phyloP scores from a whole-genome alignment of 73 alveolate genomes.

The Loxodes magnus region DNA sequence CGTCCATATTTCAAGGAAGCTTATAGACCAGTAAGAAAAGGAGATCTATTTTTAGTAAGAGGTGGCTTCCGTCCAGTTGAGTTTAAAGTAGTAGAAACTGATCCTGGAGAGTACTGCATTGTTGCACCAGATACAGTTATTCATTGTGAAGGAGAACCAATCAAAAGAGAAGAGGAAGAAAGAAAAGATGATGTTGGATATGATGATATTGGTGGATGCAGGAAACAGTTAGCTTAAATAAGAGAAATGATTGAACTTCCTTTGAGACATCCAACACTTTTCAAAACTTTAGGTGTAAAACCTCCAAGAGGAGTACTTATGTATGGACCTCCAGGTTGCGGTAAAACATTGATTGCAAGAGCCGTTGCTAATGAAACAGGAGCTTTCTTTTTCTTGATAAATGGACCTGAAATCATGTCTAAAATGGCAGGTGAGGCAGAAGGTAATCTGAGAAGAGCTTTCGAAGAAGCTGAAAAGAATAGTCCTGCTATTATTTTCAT shows the following conservation, averaged over 20 bases:
- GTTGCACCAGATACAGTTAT: slow-evolving; percentile 96
- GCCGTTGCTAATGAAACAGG: slow-evolving; percentile 87
- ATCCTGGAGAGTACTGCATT: slow-evolving; percentile 93
- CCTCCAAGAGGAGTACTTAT: slow-evolving; percentile 70
- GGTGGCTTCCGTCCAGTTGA: slow-evolving; percentile 97
- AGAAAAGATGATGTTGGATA: slow-evolving; percentile 86
- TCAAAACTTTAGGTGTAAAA: slow-evolving; percentile 76
- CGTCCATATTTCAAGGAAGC: slow-evolving; percentile 97
- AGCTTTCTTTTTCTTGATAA: slow-evolving; percentile 55
- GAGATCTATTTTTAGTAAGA: slow-evolving; percentile 92
- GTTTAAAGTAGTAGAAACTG: slow-evolving; percentile 96
- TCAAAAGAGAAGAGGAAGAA: slow-evolving; percentile 89
- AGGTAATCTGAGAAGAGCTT: slow-evolving; percentile 89
- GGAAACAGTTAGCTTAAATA: slow-evolving; percentile 92
- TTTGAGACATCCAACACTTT: slow-evolving; percentile 68
- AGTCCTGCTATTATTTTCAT: slow-evolving; percentile 93
- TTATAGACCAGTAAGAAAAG: slow-evolving; percentile 95
- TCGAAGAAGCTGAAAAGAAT: slow-evolving; percentile 95
- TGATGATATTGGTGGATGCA: slow-evolving; percentile 98
- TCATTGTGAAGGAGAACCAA: slow-evolving; percentile 94
- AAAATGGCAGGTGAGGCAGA: slow-evolving; percentile 99
- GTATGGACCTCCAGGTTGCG: slow-evolving; percentile 83
- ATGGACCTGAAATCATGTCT: slow-evolving; percentile 95
- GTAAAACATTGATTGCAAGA: slow-evolving; percentile 84
- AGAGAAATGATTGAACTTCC: slow-evolving; percentile 62